phyloP scores from a whole-genome alignment of 768 basidiomycete species.

The Tephrocybe sp. region DNA sequence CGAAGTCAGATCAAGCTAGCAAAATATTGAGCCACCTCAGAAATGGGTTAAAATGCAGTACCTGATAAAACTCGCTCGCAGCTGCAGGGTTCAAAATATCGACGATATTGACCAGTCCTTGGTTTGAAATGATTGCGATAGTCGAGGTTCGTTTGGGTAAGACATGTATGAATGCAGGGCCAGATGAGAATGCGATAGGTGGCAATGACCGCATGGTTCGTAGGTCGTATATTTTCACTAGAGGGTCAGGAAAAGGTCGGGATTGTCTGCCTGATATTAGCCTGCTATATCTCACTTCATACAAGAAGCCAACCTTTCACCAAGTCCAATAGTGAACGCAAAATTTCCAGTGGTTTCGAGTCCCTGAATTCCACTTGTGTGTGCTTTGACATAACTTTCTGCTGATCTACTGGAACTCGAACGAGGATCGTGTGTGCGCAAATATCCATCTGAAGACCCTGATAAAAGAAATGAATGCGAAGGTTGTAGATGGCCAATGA shows the following conservation, averaged over 20 bases:
- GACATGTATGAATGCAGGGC: constrained; percentile 81
- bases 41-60: constrained; percentile 24
- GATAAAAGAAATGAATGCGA: constrained; percentile 64
- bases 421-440: constrained; percentile 72
- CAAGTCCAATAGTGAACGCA: constrained; percentile 84
- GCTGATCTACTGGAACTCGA: constrained; percentile 49
- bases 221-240: constrained; percentile 90
- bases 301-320: constrained; percentile 58
- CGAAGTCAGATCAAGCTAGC: constrained; percentile 68
- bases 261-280: constrained; percentile 57
- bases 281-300: background rate
- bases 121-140: constrained; percentile 71
- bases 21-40: background rate
- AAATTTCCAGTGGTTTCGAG: constrained; percentile 77
- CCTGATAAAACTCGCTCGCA: constrained; percentile 79
- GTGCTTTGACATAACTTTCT: constrained; percentile 68
- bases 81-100: constrained; percentile 73
- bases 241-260: constrained; percentile 83
- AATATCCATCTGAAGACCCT: constrained; percentile 69
- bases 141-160: constrained; percentile 75
- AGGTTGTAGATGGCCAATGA: constrained; percentile 63
- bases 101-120: constrained; percentile 83
- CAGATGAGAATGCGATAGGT: constrained; percentile 83
- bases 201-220: constrained; percentile 80
- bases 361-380: constrained; percentile 79